phyloP scores from a whole-genome alignment of 768 basidiomycete species.

The Amanita pseudoporphyria region DNA sequence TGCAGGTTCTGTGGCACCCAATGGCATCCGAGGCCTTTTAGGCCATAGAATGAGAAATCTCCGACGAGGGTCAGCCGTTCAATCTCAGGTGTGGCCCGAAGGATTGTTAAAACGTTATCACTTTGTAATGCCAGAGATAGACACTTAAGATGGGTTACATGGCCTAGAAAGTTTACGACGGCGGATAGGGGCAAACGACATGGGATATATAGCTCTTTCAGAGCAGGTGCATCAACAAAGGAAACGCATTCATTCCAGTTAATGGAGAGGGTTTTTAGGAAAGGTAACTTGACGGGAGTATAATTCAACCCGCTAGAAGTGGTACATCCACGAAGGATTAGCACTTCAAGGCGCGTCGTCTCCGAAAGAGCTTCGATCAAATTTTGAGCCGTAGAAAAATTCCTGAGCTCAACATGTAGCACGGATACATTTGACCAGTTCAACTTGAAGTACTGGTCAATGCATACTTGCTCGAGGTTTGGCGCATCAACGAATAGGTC shows the following conservation, averaged over 20 bases:
- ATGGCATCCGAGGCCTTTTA: conserved; percentile 2
- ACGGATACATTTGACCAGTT: neutral
- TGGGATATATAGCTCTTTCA: neutral
- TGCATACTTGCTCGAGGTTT: neutral
- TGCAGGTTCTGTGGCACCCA: no score
- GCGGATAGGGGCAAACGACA: no score
- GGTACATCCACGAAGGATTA: neutral
- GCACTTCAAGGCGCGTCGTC: neutral
- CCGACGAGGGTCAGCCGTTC: no score
- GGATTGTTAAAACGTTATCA: no score
- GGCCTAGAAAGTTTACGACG: no score
- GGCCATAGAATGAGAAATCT: no score
- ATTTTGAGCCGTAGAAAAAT: neutral
- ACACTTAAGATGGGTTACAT: no score
- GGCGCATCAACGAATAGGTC: neutral
- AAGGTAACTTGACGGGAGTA: neutral
- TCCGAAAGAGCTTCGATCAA: neutral
- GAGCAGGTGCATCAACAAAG: neutral
- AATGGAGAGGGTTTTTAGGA: neutral
- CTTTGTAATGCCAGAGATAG: no score
- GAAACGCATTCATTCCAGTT: neutral
- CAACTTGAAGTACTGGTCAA: neutral
- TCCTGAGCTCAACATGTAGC: neutral
- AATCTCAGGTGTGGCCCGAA: no score
- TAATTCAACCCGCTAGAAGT: neutral